Evolutionary conservation across 495 filamentous ascomycete species (phyloP), one percentile per base, ranked within the genome.

Genomic region (Penicillium bovifimosum): DNA sequence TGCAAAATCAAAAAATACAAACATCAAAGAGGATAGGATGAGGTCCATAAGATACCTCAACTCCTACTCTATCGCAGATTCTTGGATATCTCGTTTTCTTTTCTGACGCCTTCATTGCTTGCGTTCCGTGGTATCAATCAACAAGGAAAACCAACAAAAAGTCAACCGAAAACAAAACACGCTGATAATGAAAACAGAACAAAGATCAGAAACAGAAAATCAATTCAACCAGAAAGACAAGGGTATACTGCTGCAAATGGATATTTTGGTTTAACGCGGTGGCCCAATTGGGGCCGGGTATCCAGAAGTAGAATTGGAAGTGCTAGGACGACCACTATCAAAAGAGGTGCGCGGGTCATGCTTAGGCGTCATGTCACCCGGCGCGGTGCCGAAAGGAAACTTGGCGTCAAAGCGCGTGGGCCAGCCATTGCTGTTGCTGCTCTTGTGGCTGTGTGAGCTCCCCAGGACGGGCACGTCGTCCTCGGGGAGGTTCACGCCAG

Each of bases 291-390:
- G 87, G 78, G 84, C 87, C 80, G 87, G 87, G 87, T 91, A 91
- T 90, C 86, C 86, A 82, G 86, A 89, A 85, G 82, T 86, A 77
- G 89, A 95, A 87, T 93, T 88, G 77, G 88, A 91, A 75, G 89
- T 95, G 63, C 86, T 88, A 66, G 89, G 89, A 59, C 89, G 88
- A 76, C 89, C 89, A 79, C 87, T 91, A 70, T 95, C 89, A 69
- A 85, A 86, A 69, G 88, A 92, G 60, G 83, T 81, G 67, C 89
- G 85, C 60, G 83, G 82, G 64, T 83, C 80, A 75, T 91, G 86
- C 68, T 84, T 88, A 39, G 89, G 87, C 20, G 89, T 93, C 56
- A 80, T 80, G 69, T 95, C 89, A 59, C 88, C 88, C 54, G 86
- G 83, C 56, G 82, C 81, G 36, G 83, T 79, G 70, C 77, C 78